A percentile compares a stretch with the other conserved stretches of the same genome.
phyloP scores from a whole-genome alignment of 1,284 basidiomycete genomes.

The Rhodotorula sp. region DNA sequence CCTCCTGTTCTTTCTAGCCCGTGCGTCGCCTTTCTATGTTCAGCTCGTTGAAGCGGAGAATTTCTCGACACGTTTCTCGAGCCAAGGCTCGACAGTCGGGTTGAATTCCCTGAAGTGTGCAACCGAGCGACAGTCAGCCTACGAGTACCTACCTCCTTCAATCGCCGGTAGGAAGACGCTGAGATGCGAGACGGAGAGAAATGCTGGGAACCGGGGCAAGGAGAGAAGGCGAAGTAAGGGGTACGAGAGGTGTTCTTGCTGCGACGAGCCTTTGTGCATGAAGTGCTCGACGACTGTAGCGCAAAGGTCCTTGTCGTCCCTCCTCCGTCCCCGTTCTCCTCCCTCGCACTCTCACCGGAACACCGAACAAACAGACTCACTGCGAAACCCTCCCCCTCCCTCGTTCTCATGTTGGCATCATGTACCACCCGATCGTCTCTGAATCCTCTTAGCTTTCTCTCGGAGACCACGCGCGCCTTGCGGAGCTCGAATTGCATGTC shows the following conservation, averaged over 20 bases:
- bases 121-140: not conserved
- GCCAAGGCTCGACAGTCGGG: slow-evolving; percentile 28
- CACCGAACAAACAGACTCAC: not conserved
- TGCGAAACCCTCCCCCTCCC: no score
- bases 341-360: not conserved
- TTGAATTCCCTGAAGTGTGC: slow-evolving; percentile 1
- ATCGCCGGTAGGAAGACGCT: no score
- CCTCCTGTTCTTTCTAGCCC: no score
- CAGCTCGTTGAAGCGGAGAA: slow-evolving; percentile 23
- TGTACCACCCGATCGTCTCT: slow-evolving; percentile 16
- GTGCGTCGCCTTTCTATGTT: not conserved
- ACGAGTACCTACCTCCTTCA: not conserved
- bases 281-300: slow-evolving; percentile 26
- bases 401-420: not conserved
- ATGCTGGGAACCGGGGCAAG: no score
- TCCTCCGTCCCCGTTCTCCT: no score
- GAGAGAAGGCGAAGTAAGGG: no score
- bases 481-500: slow-evolving; percentile 15
- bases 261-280: slow-evolving; percentile 10
- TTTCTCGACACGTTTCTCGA: slow-evolving; percentile 15
- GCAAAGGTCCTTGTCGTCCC: slow-evolving; percentile 11
- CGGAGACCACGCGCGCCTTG: slow-evolving; percentile 15
- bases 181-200: no score
- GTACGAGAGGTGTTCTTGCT: slow-evolving; percentile 24
- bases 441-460: slow-evolving; percentile 17